Evolutionary conservation across 164 flowering plant species (phyloP).

Genomic region (Macadamia integrifolia): DNA sequence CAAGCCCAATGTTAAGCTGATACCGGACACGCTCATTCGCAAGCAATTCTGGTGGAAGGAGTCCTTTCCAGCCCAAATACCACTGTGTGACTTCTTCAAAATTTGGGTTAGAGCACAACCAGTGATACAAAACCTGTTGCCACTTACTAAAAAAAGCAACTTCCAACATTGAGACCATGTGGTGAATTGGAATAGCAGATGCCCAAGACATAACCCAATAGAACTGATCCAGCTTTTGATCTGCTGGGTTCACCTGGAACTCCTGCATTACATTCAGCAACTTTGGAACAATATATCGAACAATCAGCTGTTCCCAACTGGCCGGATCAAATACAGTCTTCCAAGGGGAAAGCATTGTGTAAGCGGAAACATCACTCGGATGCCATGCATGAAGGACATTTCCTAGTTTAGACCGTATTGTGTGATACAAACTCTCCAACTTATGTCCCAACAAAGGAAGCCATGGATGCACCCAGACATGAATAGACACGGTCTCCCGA

Average conservation of each 20-base stretch:
- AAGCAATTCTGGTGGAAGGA: constrained; percentile 60
- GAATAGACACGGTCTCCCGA: constrained; percentile 78
- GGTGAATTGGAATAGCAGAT: constrained; percentile 64
- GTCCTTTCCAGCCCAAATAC: constrained; percentile 84
- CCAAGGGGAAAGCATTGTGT: constrained; percentile 79
- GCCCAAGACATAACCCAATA: constrained; percentile 84
- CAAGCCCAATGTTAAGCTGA: constrained; percentile 61
- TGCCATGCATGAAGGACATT: constrained; percentile 88
- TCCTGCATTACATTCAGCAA: constrained; percentile 57
- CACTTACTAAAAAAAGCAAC: constrained; percentile 73
- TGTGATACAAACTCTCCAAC: constrained; percentile 62
- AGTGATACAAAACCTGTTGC: constrained; percentile 85
- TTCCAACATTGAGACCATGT: constrained; percentile 82
- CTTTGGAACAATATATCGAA: constrained; percentile 69
- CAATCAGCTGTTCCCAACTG: constrained; percentile 87
- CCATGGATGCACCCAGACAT: constrained; percentile 96
- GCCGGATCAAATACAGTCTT: constrained; percentile 76
- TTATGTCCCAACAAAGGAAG: constrained; percentile 67
- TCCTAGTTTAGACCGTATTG: constrained; percentile 65
- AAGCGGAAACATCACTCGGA: constrained; percentile 84
- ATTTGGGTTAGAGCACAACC: constrained; percentile 74
- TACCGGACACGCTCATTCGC: constrained; percentile 69
- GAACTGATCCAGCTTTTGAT: constrained; percentile 75
- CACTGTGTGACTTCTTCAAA: constrained; percentile 74
- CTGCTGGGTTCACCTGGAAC: constrained; percentile 72